Evolutionary conservation across 2,329 filamentous ascomycete species (phyloP).

Genomic region (Venturiaceae sp.): DNA sequence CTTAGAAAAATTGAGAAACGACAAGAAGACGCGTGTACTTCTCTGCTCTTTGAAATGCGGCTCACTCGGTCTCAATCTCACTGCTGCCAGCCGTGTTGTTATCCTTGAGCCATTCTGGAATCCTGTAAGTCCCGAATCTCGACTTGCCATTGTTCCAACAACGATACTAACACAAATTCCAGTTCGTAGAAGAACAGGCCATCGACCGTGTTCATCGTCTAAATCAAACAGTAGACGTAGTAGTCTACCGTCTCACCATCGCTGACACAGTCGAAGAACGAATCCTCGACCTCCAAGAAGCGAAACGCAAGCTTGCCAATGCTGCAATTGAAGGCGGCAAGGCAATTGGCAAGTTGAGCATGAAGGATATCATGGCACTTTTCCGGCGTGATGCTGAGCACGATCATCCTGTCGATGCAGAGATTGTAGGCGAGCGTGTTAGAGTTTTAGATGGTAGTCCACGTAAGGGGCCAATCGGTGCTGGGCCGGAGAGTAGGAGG

Average conservation of each 20-base stretch:
- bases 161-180: background rate
- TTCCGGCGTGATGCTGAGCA: slow-evolving; percentile 62
- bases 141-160: background rate
- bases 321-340: slow-evolving; percentile 79
- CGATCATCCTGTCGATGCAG: background rate
- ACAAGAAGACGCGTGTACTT: slow-evolving; percentile 67
- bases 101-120: slow-evolving; percentile 99
- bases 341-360: slow-evolving; percentile 72
- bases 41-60: slow-evolving; percentile 93
- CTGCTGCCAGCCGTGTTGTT: slow-evolving; percentile 83
- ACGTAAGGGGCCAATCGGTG: background rate
- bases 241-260: slow-evolving; percentile 91
- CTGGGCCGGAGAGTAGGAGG: slow-evolving; percentile 4
- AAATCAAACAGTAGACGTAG: slow-evolving; percentile 88
- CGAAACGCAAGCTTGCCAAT: slow-evolving; percentile 85
- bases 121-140: slow-evolving; percentile 49
- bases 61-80: slow-evolving; percentile 85
- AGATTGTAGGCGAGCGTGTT: background rate
- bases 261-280: slow-evolving; percentile 81
- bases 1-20: slow-evolving; percentile 63
- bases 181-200: slow-evolving; percentile 97
- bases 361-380: slow-evolving; percentile 87
- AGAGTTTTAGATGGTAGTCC: slow-evolving; percentile 1
- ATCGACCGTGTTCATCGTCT: slow-evolving; percentile 98
- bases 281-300: slow-evolving; percentile 88